Base-by-base conservation (phyloP, 768 basidiomycete genomes). In the Pulveroboletus sp. region DNA sequence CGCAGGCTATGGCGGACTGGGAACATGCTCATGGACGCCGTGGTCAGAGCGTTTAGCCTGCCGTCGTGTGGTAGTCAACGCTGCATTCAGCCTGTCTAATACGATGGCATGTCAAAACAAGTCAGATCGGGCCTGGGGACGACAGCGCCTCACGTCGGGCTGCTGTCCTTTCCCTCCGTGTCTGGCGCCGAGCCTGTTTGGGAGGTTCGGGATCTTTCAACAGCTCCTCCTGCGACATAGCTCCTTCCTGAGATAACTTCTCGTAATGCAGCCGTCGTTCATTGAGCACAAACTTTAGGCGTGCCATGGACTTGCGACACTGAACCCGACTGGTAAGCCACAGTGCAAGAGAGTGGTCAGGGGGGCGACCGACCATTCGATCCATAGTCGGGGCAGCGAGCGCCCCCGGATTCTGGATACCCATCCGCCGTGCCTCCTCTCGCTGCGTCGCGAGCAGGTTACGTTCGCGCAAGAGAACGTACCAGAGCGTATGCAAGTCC, bases 271-370 rank as follows among this genome's bases (percentile, higher is more conserved):
- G 66, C 39, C 93, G 78, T 32, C 96, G 85, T 64, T 98, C 94
- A 62, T 92, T 92, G 43, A 97, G 74, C 18, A 97, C 83, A 51
- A 80, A 83, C 68, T 98, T 98, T 68, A 98, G 92, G 17, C 91
- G 83, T n/a, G 90, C 92, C 93, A 96, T 95, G 17, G 90, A 86
- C 74, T 93, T 95, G 18, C 89, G 86, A 69, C 84, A 86, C 93
- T 96, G 56, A 9, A 43, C 17, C 12, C n/a, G 28, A 47, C 46
- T 4, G 5, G 41, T 61, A 27, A 57, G 36, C 32, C 8, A 35
- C 40, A 21, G 21, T 21, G 38, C 8, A 51, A 55, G 35, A 8
- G 14, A 10, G 27, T 1, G 14, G 14, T 7, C 15, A 30, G 31
- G n/a, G 8, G 7, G 32, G 46, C 6, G 31, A 64, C 76, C 42